Base-by-base conservation (phyloP, 2,329 filamentous ascomycete species). In the Microcyclospora tardicrescens region DNA sequence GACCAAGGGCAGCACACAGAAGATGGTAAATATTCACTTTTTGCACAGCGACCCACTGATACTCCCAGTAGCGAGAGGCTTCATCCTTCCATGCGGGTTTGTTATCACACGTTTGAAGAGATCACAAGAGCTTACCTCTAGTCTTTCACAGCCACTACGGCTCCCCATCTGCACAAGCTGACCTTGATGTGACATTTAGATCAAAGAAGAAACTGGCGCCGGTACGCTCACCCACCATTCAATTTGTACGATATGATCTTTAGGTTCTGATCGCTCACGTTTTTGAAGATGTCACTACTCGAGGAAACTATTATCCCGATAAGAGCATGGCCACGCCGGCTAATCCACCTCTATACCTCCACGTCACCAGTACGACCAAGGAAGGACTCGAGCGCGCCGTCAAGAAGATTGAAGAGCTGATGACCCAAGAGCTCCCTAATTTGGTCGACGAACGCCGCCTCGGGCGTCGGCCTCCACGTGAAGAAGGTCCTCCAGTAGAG, bases 161-260 rank as follows among this genome's bases (percentile, higher is more conserved):
- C 42, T 62, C 62, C 69, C 79, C 77, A 77, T 77, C 84, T 79
- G 76, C 83, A 84, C 78, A 77, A 91, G 85, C 87, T 96, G 78
- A 95, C 87, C 77, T 79, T 35, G 39, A 36, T 78, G 75, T 91
- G 79, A 77, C 66, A 82, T 83, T 57, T 87, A 98, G 91, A 98
- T 98, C 59, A 93, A 94, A 81, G 89, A 95, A 71, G 85, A 95
- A 59, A 96, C 89, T 79, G 91, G 91, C 75, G 89, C 91, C 74
- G 91, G 91, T 98, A 98, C 79, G 87, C 77, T 71, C 67, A 62
- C 68, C 66, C 65, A 35, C 37, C 29, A 24, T 38, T 39, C 31
- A 35, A 67, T 43, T 61, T 64, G 62, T 60, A 64, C 63, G 60
- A 56, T 60, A 62, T 38, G 49, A 54, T 62, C 61, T 60, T 53